Percentiles rank a stretch among this genome's conserved stretches.
Evolutionary conservation across 257 asterid genomes (phyloP).

Genomic region (Perilla frutescens): DNA sequence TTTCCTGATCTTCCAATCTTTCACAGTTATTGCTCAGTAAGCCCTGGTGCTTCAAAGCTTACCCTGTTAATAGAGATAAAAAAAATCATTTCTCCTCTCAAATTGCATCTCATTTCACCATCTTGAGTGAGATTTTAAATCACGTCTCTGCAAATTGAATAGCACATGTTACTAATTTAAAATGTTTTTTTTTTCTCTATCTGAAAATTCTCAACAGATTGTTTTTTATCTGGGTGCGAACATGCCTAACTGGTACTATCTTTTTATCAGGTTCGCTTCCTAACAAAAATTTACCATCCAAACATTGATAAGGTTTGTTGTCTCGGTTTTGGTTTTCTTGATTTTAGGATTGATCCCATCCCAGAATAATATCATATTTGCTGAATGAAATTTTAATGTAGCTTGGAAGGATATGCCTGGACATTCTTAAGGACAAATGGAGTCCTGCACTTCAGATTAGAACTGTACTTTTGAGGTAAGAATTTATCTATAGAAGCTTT

Average conservation of each 20-base stretch:
- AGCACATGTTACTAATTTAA: no score
- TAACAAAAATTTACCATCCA: conserved; percentile 98
- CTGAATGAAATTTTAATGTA: conserved; percentile 42
- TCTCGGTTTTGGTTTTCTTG: conserved; percentile 21
- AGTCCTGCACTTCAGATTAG: conserved; percentile 99
- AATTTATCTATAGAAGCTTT: background rate
- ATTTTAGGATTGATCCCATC: background rate
- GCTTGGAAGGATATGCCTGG: conserved; percentile 99
- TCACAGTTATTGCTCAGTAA: no score
- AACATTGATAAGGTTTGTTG: conserved; percentile 90
- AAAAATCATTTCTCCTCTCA: no score
- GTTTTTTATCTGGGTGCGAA: background rate
- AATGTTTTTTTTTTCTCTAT: background rate
- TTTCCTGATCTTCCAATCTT: background rate
- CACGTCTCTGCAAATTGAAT: no score
- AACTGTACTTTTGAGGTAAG: conserved; percentile 93
- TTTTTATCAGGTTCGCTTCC: conserved; percentile 87
- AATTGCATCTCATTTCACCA: no score
- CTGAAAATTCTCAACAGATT: background rate
- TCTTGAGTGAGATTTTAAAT: no score
- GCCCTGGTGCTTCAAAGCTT: no score
- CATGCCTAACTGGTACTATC: conserved; percentile 28
- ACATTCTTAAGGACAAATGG: conserved; percentile 99
- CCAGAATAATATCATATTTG: background rate
- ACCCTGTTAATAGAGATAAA: no score